Conservation (phyloP, 495 filamentous ascomycete species). For the Trichocladium uniseriatum region DNA sequence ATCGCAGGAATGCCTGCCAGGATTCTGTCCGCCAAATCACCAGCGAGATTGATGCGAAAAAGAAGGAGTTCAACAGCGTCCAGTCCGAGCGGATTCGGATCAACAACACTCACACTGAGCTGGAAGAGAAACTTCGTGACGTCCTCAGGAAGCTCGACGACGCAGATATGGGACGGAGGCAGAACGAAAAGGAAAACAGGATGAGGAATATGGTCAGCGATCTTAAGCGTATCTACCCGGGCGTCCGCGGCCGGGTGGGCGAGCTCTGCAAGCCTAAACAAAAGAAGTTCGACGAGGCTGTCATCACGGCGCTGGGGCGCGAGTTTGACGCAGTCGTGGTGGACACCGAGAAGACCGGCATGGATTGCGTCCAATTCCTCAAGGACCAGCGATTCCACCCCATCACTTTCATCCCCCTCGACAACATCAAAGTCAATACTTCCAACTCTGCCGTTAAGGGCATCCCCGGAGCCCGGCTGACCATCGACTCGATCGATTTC, state of each 20-base stretch:
- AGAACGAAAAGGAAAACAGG: conserved; percentile 68
- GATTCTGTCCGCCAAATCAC: conserved; percentile 54
- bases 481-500: conserved; percentile 94
- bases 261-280: conserved; percentile 93
- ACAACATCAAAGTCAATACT: conserved; percentile 90
- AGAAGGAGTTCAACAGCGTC: conserved; percentile 76
- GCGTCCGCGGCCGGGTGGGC: conserved; percentile 80
- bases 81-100: conserved; percentile 75
- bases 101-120: conserved; percentile 70
- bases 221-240: conserved; percentile 84
- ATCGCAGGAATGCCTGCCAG: conserved; percentile 53
- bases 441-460: conserved; percentile 85
- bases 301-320: conserved; percentile 83
- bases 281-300: conserved; percentile 88
- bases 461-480: conserved; percentile 72
- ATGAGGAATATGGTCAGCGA: conserved; percentile 71
- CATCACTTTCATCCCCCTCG: conserved; percentile 86
- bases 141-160: conserved; percentile 69
- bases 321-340: conserved; percentile 92
- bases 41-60: conserved; percentile 76
- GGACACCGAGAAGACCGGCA: conserved; percentile 90
- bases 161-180: conserved; percentile 71
- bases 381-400: conserved; percentile 78
- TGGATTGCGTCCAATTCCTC: conserved; percentile 89
- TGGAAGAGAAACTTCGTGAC: conserved; percentile 82